These are phyloP conservation scores for Gynochthodes officinalis DNA, from an alignment of 257 asterid species.

Conservation along the genomic window DNA sequence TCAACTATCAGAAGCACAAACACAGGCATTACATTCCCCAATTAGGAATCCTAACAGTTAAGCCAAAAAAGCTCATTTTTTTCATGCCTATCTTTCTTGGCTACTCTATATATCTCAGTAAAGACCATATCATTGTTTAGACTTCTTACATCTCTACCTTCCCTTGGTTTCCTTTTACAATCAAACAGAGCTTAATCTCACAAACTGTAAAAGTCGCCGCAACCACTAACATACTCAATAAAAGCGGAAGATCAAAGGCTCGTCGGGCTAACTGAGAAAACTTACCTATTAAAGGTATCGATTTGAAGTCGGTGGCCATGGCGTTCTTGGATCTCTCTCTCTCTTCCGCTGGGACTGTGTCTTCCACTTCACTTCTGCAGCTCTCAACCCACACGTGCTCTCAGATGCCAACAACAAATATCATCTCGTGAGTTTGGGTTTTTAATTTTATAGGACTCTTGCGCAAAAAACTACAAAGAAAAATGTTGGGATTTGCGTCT, in stretches of 20 bases:
- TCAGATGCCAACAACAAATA: neutral
- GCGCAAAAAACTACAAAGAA: too few species aligned
- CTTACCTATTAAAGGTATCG: slow-evolving; percentile 75
- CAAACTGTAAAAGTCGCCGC: neutral
- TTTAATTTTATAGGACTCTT: too few species aligned
- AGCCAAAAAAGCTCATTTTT: neutral
- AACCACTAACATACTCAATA: neutral
- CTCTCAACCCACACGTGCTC: neutral
- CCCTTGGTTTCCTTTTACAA: neutral
- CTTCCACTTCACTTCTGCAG: neutral
- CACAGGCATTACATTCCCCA: neutral
- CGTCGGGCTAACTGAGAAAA: too few species aligned
- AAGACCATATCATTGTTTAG: neutral
- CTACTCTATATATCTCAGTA: neutral
- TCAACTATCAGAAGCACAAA: neutral
- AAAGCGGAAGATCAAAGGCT: neutral
- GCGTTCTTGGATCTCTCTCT: slow-evolving; percentile 11
- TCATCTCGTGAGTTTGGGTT: too few species aligned
- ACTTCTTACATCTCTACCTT: neutral
- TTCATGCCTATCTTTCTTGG: neutral
- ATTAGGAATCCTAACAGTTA: neutral
- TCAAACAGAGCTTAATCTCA: neutral
- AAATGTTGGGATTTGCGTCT: too few species aligned
- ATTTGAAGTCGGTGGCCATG: slow-evolving; percentile 86
- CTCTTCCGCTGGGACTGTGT: neutral